phyloP scores from a whole-genome alignment of 495 filamentous ascomycete genomes.

The Podospora pseudopauciseta region DNA sequence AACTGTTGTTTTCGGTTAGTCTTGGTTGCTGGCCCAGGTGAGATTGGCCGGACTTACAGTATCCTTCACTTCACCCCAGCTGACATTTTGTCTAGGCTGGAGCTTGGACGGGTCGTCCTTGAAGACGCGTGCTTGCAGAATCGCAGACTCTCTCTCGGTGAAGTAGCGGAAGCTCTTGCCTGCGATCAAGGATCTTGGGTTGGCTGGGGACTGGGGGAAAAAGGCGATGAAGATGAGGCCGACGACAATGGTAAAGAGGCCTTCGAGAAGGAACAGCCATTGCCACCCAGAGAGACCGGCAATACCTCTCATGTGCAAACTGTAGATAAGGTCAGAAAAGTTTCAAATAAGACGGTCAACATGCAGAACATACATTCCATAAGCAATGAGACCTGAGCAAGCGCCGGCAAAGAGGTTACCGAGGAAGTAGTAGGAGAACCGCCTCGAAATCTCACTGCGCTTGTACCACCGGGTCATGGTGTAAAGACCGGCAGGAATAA shows the following conservation, averaged over 20 bases:
- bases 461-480: constrained; percentile 61
- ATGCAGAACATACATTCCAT: constrained; percentile 7
- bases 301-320: constrained; percentile 45
- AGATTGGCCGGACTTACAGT: constrained; percentile 15
- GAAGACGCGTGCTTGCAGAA: constrained; percentile 35
- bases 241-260: constrained; percentile 51
- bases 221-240: constrained; percentile 49
- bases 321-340: constrained; percentile 1
- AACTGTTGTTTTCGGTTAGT: constrained; percentile 13
- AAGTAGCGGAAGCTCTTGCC: constrained; percentile 36
- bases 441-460: constrained; percentile 51
- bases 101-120: constrained; percentile 37
- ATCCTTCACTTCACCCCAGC: constrained; percentile 22
- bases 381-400: constrained; percentile 27
- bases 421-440: constrained; percentile 54
- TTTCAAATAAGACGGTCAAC: neutral
- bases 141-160: constrained; percentile 35
- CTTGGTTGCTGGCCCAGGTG: neutral
- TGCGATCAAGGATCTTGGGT: constrained; percentile 41
- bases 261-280: constrained; percentile 58
- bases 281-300: constrained; percentile 54
- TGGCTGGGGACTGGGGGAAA: constrained; percentile 43
- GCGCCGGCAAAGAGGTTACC: constrained; percentile 44
- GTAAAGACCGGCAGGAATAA: constrained; percentile 57
- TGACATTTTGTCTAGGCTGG: constrained; percentile 19